Evolutionary conservation across 2,329 filamentous ascomycete species (phyloP).

Genomic region (Orbilia brochopaga): DNA sequence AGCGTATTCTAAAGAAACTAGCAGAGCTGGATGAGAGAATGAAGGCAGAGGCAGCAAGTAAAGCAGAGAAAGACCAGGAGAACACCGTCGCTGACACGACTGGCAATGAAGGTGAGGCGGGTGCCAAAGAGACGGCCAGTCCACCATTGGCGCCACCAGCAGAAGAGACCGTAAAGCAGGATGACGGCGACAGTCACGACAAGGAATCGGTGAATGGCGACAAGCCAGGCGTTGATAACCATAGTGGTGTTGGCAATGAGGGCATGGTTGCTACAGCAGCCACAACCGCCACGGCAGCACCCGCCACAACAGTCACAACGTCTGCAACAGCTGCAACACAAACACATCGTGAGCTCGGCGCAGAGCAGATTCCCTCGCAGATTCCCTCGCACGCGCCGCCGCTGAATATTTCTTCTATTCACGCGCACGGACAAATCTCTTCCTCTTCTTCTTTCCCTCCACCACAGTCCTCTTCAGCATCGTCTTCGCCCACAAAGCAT

Average conservation of each 20-base stretch:
- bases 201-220: not conserved
- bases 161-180: no score
- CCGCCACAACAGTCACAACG: slow-evolving; percentile 5
- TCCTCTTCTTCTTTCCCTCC: slow-evolving; percentile 29
- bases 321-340: not conserved
- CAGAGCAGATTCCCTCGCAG: slow-evolving; percentile 18
- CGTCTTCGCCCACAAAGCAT: not conserved
- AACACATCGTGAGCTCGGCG: not conserved
- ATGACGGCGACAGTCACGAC: no score
- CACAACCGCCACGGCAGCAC: no score
- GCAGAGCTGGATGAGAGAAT: slow-evolving; percentile 60
- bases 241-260: not conserved
- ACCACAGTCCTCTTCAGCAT: slow-evolving; percentile 2
- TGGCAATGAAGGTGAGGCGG: slow-evolving; percentile 3
- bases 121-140: not conserved
- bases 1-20: slow-evolving; percentile 66
- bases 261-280: not conserved
- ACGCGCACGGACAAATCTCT: slow-evolving; percentile 1
- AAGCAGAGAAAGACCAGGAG: slow-evolving; percentile 31
- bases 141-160: not conserved
- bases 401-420: not conserved
- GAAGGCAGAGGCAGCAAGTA: slow-evolving; percentile 50
- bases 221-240: no score
- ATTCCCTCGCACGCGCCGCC: not conserved
- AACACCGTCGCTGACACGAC: not conserved